These are phyloP conservation scores for Penicillium robsamsonii DNA, from an alignment of 495 filamentous ascomycete species.

Conservation along the genomic window DNA sequence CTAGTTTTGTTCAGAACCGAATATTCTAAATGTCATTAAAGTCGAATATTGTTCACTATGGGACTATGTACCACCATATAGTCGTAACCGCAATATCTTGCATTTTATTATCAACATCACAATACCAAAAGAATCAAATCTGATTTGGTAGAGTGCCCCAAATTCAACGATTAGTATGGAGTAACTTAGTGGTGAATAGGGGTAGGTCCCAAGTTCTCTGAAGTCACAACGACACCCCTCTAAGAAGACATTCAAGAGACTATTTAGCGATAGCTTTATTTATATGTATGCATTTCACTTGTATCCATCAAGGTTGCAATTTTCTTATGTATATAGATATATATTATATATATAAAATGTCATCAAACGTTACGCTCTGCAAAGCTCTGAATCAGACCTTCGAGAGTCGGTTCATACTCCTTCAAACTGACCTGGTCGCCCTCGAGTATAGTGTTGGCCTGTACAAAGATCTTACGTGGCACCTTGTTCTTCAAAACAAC, in stretches of 20 bases:
- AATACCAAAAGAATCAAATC: background rate
- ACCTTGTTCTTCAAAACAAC: slow-evolving; percentile 83
- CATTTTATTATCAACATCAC: background rate
- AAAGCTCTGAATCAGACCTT: slow-evolving; percentile 90
- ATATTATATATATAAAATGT: background rate
- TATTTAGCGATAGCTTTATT: background rate
- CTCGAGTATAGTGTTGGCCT: slow-evolving; percentile 79
- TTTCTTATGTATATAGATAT: slow-evolving; percentile 31
- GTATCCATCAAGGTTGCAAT: background rate
- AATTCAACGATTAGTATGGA: background rate
- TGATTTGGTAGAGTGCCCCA: background rate
- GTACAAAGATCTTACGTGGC: slow-evolving; percentile 93
- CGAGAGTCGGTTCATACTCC: slow-evolving; percentile 83
- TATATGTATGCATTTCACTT: background rate
- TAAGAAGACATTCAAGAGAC: background rate
- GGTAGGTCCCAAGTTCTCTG: background rate
- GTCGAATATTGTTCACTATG: background rate
- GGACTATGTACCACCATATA: background rate
- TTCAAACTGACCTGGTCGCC: slow-evolving; percentile 74
- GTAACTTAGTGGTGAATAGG: background rate
- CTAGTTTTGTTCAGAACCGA: background rate
- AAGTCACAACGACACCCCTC: background rate
- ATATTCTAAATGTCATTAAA: background rate
- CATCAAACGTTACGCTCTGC: slow-evolving; percentile 66
- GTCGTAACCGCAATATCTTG: background rate